Base-by-base conservation (phyloP, 1,139 yeast genomes). In the Yamadazyma diospyri region DNA sequence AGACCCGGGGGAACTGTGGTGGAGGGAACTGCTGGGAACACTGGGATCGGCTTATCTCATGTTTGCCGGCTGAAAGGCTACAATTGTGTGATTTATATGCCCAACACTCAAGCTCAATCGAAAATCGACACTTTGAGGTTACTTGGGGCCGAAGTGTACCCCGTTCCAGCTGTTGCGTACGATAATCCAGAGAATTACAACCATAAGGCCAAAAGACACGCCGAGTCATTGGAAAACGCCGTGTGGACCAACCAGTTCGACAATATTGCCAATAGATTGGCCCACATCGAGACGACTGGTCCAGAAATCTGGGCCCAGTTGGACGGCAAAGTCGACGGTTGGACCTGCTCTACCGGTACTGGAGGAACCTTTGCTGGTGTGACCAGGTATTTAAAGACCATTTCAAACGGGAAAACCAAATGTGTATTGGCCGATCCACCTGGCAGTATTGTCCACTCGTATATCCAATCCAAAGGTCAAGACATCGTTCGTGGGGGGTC, bases 171-270 rank as follows among this genome's bases (percentile, higher is more conserved):
- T 2, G 88, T 80, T 16, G 85, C 95, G 4, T 80, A 69, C 46
- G 78, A 79, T 28, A 81, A 86, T 55, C 94, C 95, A 3, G 69
- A 76, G 53, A 86, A 86, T 59, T 86, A 80, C 61, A 86, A 85
- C 59, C 89, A 85, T 56, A 85, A 82, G 56, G 95, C 95, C 15
- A 72, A 72, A 50, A 73, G 89, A 47, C 94, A 84, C 51, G 95
- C 95, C 3, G 94, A 84, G 45, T 46, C 59, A 18, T 57, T 81
- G 39, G 74, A 71, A 3, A 85, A 85, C 51, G 92, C 95, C 0
- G 89, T 83, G 10, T 87, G 95, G 95, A 87, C 95, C 10, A 81
- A 86, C 55, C 95, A 86, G 55, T 87, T 86, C 55, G 95, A 88
- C 55, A 88, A 87, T 55, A 57, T 72, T 27, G 94, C 94, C 42